These are phyloP conservation scores for Fusarium poae DNA, from an alignment of 2,329 filamentous ascomycete species.

Conservation along the genomic window DNA sequence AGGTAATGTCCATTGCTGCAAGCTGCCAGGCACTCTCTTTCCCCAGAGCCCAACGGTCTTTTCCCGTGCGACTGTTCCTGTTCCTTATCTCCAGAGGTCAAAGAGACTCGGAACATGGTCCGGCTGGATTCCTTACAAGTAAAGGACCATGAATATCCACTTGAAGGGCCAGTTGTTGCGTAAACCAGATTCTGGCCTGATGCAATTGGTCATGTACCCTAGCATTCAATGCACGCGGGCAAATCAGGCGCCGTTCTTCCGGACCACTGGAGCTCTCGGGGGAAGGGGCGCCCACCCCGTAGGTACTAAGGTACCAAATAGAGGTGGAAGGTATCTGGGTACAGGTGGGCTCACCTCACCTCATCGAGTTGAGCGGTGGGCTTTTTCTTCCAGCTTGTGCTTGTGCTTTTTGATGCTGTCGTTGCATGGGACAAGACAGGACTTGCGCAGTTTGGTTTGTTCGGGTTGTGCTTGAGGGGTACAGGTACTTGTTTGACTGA, in stretches of 20 bases:
- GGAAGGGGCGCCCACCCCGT: constrained; percentile 38
- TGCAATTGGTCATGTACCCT: constrained; percentile 45
- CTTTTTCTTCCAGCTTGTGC: constrained; percentile 11
- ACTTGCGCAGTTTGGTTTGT: constrained; percentile 2
- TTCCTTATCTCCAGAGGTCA: constrained; percentile 30
- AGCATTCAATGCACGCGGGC: constrained; percentile 43
- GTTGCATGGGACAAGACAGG: constrained; percentile 24
- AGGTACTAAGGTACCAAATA: constrained; percentile 24
- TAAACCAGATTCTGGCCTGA: constrained; percentile 50
- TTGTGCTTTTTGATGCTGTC: constrained; percentile 31
- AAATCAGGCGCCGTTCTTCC: constrained; percentile 46
- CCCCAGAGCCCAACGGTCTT: constrained; percentile 9
- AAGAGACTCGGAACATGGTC: constrained; percentile 9
- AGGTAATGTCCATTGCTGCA: not conserved
- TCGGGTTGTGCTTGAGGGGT: constrained; percentile 12
- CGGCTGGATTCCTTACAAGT: constrained; percentile 3
- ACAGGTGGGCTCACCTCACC: constrained; percentile 44
- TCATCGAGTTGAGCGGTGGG: constrained; percentile 30
- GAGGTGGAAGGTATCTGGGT: constrained; percentile 31
- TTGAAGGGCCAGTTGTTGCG: constrained; percentile 32
- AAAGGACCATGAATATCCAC: constrained; percentile 21
- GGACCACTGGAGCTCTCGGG: constrained; percentile 49
- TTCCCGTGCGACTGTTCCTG: not conserved
- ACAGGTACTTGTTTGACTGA: constrained; percentile 23
- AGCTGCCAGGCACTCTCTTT: constrained; percentile 11